Evolutionary conservation across 2,329 filamentous ascomycete species (phyloP), one percentile per base, ranked within the genome.

Genomic region (Ascochyta clinopodiicola): DNA sequence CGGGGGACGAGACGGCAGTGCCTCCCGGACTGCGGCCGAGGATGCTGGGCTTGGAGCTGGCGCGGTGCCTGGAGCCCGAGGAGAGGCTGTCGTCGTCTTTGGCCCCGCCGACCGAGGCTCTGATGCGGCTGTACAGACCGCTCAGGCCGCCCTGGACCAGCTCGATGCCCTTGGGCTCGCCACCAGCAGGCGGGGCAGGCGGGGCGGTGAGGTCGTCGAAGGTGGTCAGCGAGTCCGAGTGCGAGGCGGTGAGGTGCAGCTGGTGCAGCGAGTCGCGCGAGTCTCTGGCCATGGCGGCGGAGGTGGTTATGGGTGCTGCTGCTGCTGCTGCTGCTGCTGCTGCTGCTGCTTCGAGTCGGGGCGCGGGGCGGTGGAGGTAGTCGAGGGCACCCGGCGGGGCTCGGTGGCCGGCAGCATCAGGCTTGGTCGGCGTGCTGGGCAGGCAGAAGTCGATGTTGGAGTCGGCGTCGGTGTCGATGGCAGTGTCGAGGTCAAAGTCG

Each of bases 131-230:
- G 75, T 97, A 98, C 34, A 98, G 79, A 0, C 94, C 92, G 70
- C 90, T 96, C 42, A 98, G 80, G 4, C 94, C 92, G 75, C 94
- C 90, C 60, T 95, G 91, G 21, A 95, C 86, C 36, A 89, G 76
- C 55, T 96, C 92, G 34, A 91, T 80, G 8, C 84, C 84, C 72
- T 91, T 92, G 55, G 81, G 86, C 66, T 96, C 92, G 22, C 81
- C 76, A 13, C 80, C 77, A 1, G 83, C 80, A 1, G 85, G 78
- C 1, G 84, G 80, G 2, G 82, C 79, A 0, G 90, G 87, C 5
- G 88, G 87, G 1, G 88, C 84, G 0, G 89, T 90, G 68, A 96
- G 93, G 70, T 97, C 93, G 77, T 96, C 96, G 77, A 98, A 98
- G 8, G 92, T 96, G 2, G 94, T 98, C 43, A 98, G 82, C 31